Evolutionary conservation across 2,329 filamentous ascomycete genomes (phyloP), one percentile per base, ranked within the genome.

Genomic region (Aspergillus brasiliensis): DNA sequence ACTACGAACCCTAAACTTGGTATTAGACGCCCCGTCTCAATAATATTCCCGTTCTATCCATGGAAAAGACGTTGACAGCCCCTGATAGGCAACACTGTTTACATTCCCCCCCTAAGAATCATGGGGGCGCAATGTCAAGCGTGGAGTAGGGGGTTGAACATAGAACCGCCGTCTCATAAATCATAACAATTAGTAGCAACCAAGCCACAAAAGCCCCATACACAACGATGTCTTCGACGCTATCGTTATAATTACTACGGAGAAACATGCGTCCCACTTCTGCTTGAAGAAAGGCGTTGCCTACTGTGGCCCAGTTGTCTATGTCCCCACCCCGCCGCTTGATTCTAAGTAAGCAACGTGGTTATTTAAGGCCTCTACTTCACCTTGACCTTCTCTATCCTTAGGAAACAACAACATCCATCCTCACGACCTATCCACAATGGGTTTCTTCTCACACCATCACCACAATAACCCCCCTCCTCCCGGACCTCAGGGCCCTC

Each of bases 391-490:
- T 25, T 46, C 23, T 7, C 17, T 17, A 23, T 8, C 19, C 17
- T 23, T 40, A 34, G 19, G 17, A n/a, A 19, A 28, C 15, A 44
- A 10, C 11, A 21, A 15, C 27, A 46, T 46, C 52, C 19, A 55
- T 55, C 23, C 13, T 54, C 25, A 21, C n/a, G 13, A 44, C 38
- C 21, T 21, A n/a, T 37, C 23, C 52, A 55, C 25, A 46, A 55
- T 55, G 52, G 52, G 52, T 25, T 25, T 55, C 17, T 55, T 55
- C 40, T 31, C 25, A 7, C 46, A 49, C 6, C 52, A 55, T 13
- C 52, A 55, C 52, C 52, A 55, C 17, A 27, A 54, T 6, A 31
- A 31, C n/a, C 51, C 51, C n/a, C 51, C 38, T 28, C 52, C 40
- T 44, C 25, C 38, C 27, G 52, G 51, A 2, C 51, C 51, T 17